Evolutionary conservation across 345 rosid genomes (phyloP).

Genomic region (Syzygium aqueum): DNA sequence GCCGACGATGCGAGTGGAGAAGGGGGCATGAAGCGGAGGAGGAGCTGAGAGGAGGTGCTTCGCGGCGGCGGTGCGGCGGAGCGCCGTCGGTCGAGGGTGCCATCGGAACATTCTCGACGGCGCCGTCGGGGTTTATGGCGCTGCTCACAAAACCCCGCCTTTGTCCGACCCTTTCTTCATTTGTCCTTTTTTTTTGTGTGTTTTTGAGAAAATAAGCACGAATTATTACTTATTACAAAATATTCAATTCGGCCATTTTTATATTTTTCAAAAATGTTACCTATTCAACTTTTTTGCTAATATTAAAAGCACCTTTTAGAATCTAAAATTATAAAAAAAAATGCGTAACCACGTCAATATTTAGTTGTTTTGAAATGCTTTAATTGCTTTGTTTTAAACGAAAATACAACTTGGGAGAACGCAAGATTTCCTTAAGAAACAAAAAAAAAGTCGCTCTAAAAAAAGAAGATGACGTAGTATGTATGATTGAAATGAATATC

Average conservation of each 20-base stretch:
- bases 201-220: not conserved
- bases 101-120: not conserved
- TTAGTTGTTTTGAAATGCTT: not conserved
- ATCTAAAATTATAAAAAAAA: not conserved
- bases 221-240: not conserved
- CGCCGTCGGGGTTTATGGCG: not conserved
- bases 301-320: not conserved
- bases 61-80: not conserved
- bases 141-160: not conserved
- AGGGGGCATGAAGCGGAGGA: conserved; percentile 29
- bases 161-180: not conserved
- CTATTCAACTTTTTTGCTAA: not conserved
- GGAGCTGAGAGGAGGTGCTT: not conserved
- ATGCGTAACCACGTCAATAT: not conserved
- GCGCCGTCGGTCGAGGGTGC: not conserved
- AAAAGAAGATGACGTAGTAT: too few relatives aligned
- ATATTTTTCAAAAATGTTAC: not conserved
- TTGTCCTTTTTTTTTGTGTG: not conserved
- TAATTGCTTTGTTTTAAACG: not conserved
- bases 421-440: not conserved
- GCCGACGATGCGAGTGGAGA: conserved; percentile 55
- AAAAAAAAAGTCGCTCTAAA: not conserved
- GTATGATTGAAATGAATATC: too few relatives aligned
- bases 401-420: not conserved
- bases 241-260: not conserved